A percentile compares a stretch with the other conserved stretches of the same genome.
These are phyloP conservation scores for Colletotrichum trifolii DNA, from an alignment of 2,329 filamentous ascomycete genomes.

Conservation along the genomic window DNA sequence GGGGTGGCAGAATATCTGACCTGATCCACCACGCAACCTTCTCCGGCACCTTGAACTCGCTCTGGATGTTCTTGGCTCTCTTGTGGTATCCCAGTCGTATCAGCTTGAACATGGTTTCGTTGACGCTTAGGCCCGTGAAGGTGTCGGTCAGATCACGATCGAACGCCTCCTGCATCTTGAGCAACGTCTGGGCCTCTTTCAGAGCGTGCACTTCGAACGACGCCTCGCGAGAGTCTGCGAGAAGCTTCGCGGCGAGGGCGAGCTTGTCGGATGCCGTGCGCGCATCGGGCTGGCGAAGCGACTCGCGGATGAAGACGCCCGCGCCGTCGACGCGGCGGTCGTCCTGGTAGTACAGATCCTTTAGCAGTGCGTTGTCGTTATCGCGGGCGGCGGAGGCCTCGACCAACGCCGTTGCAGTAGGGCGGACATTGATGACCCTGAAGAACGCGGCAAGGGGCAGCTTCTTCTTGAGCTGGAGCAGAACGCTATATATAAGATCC, in stretches of 20 bases:
- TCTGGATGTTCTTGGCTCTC: conserved; percentile 86
- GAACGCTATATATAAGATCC: conserved; percentile 89
- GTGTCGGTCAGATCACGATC: conserved; percentile 83
- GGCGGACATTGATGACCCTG: conserved; percentile 85
- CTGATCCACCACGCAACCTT: conserved; percentile 89
- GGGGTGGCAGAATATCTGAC: conserved; percentile 49
- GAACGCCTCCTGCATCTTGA: conserved; percentile 87
- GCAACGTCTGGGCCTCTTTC: conserved; percentile 81
- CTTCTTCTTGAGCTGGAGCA: conserved; percentile 89
- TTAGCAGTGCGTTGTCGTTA: conserved; percentile 82
- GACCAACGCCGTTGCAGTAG: conserved; percentile 87
- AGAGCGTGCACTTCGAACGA: conserved; percentile 79
- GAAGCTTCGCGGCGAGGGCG: conserved; percentile 83
- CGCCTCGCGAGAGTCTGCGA: conserved; percentile 85
- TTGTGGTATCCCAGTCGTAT: conserved; percentile 84
- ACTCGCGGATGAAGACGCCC: conserved; percentile 86
- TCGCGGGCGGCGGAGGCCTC: conserved; percentile 81
- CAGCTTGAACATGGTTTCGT: conserved; percentile 92
- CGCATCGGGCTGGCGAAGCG: conserved; percentile 77
- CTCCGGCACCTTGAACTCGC: conserved; percentile 92
- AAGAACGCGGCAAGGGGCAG: conserved; percentile 92
- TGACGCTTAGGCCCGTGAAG: conserved; percentile 86
- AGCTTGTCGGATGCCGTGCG: conserved; percentile 85
- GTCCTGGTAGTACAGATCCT: conserved; percentile 97
- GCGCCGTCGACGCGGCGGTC: conserved; percentile 90